These are phyloP conservation scores for Plasmopara muralis DNA, from an alignment of 352 stramenopile genomes.

Conservation along the genomic window DNA sequence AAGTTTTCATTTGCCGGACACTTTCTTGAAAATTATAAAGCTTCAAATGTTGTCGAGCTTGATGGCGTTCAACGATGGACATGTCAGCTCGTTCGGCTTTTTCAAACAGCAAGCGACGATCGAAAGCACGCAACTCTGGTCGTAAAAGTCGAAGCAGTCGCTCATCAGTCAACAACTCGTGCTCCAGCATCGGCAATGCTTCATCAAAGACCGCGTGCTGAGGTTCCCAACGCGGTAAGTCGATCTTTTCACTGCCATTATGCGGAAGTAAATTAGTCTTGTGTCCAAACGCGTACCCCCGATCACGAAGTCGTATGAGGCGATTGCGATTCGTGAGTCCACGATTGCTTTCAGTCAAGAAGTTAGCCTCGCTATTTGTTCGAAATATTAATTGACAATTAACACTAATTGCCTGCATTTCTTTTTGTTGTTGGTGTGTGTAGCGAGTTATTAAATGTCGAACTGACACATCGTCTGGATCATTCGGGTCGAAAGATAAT, in stretches of 20 bases:
- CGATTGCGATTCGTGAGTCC: conserved; percentile 62
- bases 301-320: conserved; percentile 49
- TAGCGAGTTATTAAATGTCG: conserved; percentile 33
- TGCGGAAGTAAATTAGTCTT: conserved; percentile 39
- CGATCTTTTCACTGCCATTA: conserved; percentile 17
- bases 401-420: conserved; percentile 26
- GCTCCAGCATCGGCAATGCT: conserved; percentile 55
- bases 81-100: conserved; percentile 28
- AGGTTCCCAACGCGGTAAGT: conserved; percentile 18
- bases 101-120: conserved; percentile 39
- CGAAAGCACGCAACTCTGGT: conserved; percentile 52
- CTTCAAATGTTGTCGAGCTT: conserved; percentile 38
- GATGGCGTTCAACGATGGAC: conserved; percentile 45
- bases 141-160: conserved; percentile 54
- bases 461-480: conserved; percentile 56
- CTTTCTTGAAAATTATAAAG: conserved; percentile 62
- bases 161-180: conserved; percentile 51
- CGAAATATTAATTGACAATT: conserved; percentile 20
- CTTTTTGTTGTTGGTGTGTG: conserved; percentile 28
- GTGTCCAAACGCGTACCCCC: conserved; percentile 36
- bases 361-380: conserved; percentile 13
- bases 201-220: conserved; percentile 47
- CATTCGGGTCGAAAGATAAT: conserved; percentile 57
- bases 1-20: conserved; percentile 29
- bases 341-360: conserved; percentile 12